Evolutionary conservation across 2,329 filamentous ascomycete species (phyloP), one percentile per base, ranked within the genome.

Genomic region (Penicillium concentricum): DNA sequence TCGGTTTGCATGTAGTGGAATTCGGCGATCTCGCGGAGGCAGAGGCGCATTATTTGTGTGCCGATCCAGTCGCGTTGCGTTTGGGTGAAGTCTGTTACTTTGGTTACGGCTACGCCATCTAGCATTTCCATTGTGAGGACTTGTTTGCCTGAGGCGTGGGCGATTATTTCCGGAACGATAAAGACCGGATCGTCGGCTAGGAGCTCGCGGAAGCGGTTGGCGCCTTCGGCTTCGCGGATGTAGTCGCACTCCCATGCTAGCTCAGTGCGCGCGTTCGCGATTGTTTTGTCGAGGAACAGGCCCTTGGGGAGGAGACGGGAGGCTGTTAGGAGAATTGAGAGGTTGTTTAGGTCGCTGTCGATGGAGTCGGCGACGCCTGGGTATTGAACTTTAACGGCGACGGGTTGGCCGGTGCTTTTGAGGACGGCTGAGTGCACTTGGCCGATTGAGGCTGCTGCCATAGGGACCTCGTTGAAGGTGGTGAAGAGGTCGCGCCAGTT

Each of bases 1-100:
- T 99, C 94, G 5, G 94, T 99, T 78, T 99, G 94, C 94, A 99
- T 99, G 79, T 96, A 97, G 59, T 83, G 87, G 84, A 97, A 97
- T 75, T 96, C 91, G 62, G 88, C 88, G 66, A 97, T 93, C 77
- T 97, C 94, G 57, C 92, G 88, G 38, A 97, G 83, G 71, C 92
- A 97, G 12, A 99, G 86, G 4, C 92, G 89, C 51, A 97, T 83
- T 63, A 97, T 90, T 68, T 97, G 90, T 0, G 91, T 94, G 51
- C 94, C 94, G 68, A 99, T 96, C 91, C 92, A 97, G 78, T 99
- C 92, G 58, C 88, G 87, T 74, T 97, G 91, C 49, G 85, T 81
- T 71, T 97, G 93, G 0, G 84, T 87, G 57, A 97, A 87, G 16
- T 82, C 82, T 43, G 83, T 81, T 53, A 91, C 82, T 61, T 92